Evolutionary conservation across 208 protist genomes (phyloP).

Genomic region (Wallacemonas sp.): DNA sequence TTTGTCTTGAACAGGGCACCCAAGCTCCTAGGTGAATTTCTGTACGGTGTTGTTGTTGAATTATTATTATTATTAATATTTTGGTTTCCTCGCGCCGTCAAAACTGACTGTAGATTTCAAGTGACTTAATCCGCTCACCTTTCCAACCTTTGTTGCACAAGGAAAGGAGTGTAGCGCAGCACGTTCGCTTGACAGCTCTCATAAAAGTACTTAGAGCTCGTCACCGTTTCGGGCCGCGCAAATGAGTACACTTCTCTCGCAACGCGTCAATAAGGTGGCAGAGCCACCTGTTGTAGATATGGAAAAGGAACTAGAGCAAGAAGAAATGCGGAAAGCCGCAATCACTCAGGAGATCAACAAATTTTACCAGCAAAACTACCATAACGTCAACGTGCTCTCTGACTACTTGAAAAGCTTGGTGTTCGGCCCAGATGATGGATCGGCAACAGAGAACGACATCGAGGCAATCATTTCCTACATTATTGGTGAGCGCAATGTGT

Average conservation of each 20-base stretch:
- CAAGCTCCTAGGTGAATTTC: no score
- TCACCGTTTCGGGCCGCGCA: no score
- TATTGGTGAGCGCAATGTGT: slow-evolving; percentile 26
- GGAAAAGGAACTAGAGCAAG: slow-evolving; percentile 42
- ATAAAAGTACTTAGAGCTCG: no score
- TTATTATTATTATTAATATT: no score
- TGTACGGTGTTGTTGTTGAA: no score
- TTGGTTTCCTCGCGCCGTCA: no score
- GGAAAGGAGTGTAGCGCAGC: no score
- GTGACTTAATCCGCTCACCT: no score
- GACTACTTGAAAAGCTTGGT: slow-evolving; percentile 38
- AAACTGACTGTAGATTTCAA: no score
- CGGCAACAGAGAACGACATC: slow-evolving; percentile 24
- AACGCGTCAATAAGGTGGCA: not conserved
- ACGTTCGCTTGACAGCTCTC: no score
- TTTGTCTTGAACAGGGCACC: no score
- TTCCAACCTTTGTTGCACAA: no score
- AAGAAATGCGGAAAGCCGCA: slow-evolving; percentile 31
- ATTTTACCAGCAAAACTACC: slow-evolving; percentile 37
- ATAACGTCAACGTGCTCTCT: slow-evolving; percentile 27
- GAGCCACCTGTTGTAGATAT: slow-evolving; percentile 11
- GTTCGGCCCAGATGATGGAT: slow-evolving; percentile 34
- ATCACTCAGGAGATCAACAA: slow-evolving; percentile 38
- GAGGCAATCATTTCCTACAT: slow-evolving; percentile 52
- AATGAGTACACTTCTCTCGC: slow-evolving; percentile 2